Conservation (phyloP, 306 rosid species). For the Cercis canadensis region DNA sequence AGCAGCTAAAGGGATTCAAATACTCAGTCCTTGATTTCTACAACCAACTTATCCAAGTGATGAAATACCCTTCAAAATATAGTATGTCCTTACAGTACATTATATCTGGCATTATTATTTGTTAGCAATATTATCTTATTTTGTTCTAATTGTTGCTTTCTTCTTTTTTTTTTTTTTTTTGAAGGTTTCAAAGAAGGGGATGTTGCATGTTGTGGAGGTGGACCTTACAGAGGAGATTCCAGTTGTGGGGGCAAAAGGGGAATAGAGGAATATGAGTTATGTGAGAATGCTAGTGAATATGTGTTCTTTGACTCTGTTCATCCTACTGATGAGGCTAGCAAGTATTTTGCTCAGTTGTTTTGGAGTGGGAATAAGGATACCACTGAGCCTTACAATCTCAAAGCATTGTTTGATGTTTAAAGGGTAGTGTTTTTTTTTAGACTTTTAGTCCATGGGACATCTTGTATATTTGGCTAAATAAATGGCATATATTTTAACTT, state of each 20-base stretch:
- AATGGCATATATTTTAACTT: too few species aligned
- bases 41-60: conserved; percentile 1
- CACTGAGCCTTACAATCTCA: conserved; percentile 23
- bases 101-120: conserved; percentile 18
- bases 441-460: too few species aligned
- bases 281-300: conserved; percentile 29
- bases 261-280: conserved; percentile 7
- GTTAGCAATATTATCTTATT: neutral
- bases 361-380: conserved; percentile 34
- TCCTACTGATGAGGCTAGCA: conserved; percentile 46
- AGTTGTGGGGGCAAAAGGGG: conserved; percentile 32
- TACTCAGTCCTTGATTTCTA: conserved; percentile 46
- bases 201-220: conserved; percentile 26
- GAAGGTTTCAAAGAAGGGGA: conserved; percentile 42
- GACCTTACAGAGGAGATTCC: conserved; percentile 4
- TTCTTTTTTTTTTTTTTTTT: neutral
- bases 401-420: neutral
- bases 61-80: conserved; percentile 47
- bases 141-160: neutral
- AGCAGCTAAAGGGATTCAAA: conserved; percentile 44
- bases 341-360: conserved; percentile 41
- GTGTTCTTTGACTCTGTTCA: conserved; percentile 62
- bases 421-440: neutral
- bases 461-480: too few species aligned
- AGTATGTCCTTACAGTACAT: neutral